Evolutionary conservation across 2,329 filamentous ascomycete genomes (phyloP).

Genomic region (Ophiostoma australiae): DNA sequence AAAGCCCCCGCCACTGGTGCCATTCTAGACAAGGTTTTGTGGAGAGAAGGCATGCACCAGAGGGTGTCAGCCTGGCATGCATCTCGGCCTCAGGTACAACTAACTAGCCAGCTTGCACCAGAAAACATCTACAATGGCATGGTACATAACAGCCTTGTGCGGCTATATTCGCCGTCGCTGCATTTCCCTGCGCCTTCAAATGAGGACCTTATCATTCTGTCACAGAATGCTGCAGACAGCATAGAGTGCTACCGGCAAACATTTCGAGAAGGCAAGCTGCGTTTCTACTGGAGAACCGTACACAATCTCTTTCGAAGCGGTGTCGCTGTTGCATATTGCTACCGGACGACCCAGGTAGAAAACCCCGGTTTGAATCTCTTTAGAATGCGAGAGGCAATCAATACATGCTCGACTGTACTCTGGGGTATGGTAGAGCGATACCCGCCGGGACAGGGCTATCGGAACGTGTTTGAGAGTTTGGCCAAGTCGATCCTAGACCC

Average conservation of each 20-base stretch:
- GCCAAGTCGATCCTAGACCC: neutral
- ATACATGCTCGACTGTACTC: neutral
- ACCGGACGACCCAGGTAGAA: neutral
- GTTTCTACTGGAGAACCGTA: neutral
- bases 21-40: neutral
- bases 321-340: neutral
- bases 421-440: conserved; percentile 3
- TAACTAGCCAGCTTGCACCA: neutral
- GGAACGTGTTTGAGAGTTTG: neutral
- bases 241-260: neutral
- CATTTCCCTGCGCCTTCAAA: conserved; percentile 22
- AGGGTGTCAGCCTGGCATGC: neutral
- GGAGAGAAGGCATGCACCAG: neutral
- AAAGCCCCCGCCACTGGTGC: neutral
- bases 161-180: neutral
- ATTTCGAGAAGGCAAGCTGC: neutral
- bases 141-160: conserved; percentile 4
- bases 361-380: neutral
- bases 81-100: neutral
- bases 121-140: neutral
- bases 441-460: neutral
- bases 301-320: neutral
- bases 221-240: neutral
- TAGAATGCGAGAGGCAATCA: neutral
- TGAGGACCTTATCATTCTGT: neutral